A percentile compares a stretch with the other conserved stretches of the same genome.
Evolutionary conservation across 805 yeast genomes (phyloP).

Genomic region (Alloascoidea hylecoeti): DNA sequence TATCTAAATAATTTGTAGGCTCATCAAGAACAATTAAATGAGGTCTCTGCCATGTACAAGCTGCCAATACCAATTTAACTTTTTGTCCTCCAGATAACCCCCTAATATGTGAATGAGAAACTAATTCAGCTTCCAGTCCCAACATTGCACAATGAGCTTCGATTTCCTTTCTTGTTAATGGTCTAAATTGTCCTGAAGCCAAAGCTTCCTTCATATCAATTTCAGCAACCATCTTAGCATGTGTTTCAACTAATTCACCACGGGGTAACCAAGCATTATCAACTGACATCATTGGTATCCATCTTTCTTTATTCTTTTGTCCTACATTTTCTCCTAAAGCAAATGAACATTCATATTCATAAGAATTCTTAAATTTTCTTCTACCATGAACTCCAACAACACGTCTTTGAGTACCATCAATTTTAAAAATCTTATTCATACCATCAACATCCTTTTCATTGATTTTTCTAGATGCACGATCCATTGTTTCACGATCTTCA

Average conservation of each 20-base stretch:
- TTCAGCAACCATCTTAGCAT: slow-evolving; percentile 98
- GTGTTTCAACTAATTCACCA: slow-evolving; percentile 95
- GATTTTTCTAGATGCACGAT: slow-evolving; percentile 98
- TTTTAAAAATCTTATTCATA: slow-evolving; percentile 98
- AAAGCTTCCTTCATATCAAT: slow-evolving; percentile 99
- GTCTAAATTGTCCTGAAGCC: slow-evolving; percentile 99
- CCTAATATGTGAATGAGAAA: slow-evolving; percentile 99
- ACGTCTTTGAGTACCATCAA: slow-evolving; percentile 98
- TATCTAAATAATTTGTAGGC: slow-evolving; percentile 94
- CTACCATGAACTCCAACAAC: slow-evolving; percentile 87
- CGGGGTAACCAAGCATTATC: slow-evolving; percentile 99
- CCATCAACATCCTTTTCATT: slow-evolving; percentile 94
- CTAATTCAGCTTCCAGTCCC: slow-evolving; percentile 98
- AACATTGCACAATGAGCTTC: slow-evolving; percentile 97
- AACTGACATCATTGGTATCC: slow-evolving; percentile 99
- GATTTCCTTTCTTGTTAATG: slow-evolving; percentile 98
- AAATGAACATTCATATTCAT: slow-evolving; percentile 99
- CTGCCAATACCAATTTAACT: slow-evolving; percentile 98
- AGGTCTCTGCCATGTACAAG: slow-evolving; percentile 99
- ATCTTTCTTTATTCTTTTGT: slow-evolving; percentile 97
- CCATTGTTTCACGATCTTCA: slow-evolving; percentile 99
- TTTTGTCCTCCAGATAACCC: slow-evolving; percentile 99
- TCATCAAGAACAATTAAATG: slow-evolving; percentile 97
- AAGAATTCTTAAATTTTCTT: slow-evolving; percentile 99
- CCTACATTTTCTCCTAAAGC: slow-evolving; percentile 96